Base-by-base conservation (phyloP, 2,329 filamentous ascomycete genomes). In the Cryoendolithus antarcticus region DNA sequence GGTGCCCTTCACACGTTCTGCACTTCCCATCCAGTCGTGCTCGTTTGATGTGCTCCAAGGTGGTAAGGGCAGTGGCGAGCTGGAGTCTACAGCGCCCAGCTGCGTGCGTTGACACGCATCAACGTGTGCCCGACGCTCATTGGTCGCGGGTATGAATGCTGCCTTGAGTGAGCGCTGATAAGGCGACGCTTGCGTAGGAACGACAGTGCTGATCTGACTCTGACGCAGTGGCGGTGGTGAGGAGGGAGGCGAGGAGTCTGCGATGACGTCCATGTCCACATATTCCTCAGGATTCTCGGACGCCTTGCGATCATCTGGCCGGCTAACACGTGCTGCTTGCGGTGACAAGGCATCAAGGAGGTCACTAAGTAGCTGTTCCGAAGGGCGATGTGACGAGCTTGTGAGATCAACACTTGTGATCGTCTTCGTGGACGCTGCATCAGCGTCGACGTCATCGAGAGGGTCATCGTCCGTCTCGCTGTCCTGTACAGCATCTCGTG, bases 191-290 rank as follows among this genome's bases (percentile, higher is more conserved):
- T 47, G 48, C 4, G 48, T 48, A 11, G 46, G 42, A 24, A 41
- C 37, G 12, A 47, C 36, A 7, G 46, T 50, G 43, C 48, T 48
- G 34, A 45, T 35, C 38, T 46, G 48, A n/a, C 44, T 47, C 5
- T 41, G 42, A 2, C 39, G 46, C 11, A 43, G 37, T 7, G 39
- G 19, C 6, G 46, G 46, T 15, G 46, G 46, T 5, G 46, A 48
- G n/a, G 44, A 47, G 1, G 46, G 46, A 10, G 33, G 38, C 4
- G 33, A 40, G 3, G 15, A 19, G 15, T 19, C 15, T 19, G 15
- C 15, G 15, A 19, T 19, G 15, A 19, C 5, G 5, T 19, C 5
- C 15, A 19, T 3, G 5, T 5, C 15, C 15, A 5, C 15, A 19
- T 19, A 3, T 5, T 19, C 15, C 15, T 19, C 15, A 5, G 15